Evolutionary conservation across 495 filamentous ascomycete species (phyloP).

Genomic region (Neurospora africana): DNA sequence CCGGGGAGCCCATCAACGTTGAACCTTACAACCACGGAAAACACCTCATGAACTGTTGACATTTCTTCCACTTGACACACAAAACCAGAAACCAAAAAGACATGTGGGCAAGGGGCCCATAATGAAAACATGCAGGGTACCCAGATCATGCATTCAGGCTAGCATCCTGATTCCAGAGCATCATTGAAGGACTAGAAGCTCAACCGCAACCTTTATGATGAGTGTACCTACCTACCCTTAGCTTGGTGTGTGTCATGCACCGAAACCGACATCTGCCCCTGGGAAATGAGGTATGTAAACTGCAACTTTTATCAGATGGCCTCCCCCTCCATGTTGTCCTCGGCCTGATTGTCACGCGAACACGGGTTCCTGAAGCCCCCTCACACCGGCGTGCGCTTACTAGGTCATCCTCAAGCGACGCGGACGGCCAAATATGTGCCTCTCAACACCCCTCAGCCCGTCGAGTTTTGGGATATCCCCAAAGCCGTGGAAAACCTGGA

Average conservation of each 20-base stretch:
- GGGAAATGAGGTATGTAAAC: not conserved
- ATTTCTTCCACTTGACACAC: not conserved
- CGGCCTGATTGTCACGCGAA: too few relatives aligned
- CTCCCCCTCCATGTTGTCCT: too few relatives aligned
- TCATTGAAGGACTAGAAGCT: not conserved
- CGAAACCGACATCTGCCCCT: not conserved
- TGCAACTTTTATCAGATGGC: not conserved
- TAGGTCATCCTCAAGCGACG: too few relatives aligned
- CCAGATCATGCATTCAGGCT: not conserved
- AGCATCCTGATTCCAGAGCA: not conserved
- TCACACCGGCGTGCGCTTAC: too few relatives aligned
- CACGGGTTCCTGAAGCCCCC: not conserved
- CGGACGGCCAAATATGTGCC: too few relatives aligned
- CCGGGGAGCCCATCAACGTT: not conserved
- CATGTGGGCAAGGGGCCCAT: not conserved
- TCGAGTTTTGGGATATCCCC: too few relatives aligned
- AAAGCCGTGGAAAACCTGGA: too few relatives aligned
- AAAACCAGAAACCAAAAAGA: not conserved
- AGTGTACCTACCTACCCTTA: not conserved
- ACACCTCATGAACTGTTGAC: not conserved
- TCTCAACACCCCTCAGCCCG: too few relatives aligned
- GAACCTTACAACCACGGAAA: not conserved
- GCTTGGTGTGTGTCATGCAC: not conserved
- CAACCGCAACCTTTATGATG: not conserved
- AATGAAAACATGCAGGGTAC: not conserved